Conservation (phyloP, 176 grass and related monocot genomes). For the Lolium multiflorum region DNA sequence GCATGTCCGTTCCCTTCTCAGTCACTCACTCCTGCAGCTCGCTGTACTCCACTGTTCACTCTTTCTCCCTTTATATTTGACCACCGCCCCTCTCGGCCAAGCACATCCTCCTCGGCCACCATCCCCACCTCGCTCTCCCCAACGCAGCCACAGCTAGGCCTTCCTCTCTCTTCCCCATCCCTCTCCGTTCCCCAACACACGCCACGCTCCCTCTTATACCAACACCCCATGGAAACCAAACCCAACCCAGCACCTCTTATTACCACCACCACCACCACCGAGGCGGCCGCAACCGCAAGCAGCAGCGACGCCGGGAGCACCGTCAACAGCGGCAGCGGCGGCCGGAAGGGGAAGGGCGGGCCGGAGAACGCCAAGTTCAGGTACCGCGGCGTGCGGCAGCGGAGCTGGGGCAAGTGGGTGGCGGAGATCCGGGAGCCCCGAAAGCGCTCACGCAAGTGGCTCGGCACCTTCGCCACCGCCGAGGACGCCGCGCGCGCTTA, state of each 20-base stretch:
- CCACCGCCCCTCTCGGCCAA: conserved; percentile 91
- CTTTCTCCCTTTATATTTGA: conserved; percentile 67
- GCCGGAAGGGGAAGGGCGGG: conserved; percentile 56
- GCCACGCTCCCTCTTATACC: conserved; percentile 29
- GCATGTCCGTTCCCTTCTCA: not conserved
- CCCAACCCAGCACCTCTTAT: not conserved
- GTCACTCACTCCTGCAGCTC: not conserved
- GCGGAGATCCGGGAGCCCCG: conserved; percentile 87
- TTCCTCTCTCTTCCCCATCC: conserved; percentile 39
- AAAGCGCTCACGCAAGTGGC: conserved; percentile 86
- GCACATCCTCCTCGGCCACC: conserved; percentile 56
- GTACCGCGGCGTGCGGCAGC: conserved; percentile 84
- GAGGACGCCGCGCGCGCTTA: conserved; percentile 90
- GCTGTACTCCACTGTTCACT: conserved; percentile 30
- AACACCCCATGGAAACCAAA: conserved; percentile 40
- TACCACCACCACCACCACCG: not conserved
- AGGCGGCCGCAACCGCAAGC: not conserved
- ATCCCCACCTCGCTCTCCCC: conserved; percentile 33
- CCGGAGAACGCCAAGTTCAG: conserved; percentile 88
- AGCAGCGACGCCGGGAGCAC: conserved; percentile 1
- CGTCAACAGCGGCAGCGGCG: not conserved
- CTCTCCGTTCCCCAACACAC: conserved; percentile 26
- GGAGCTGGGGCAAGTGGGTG: conserved; percentile 97
- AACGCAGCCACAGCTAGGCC: conserved; percentile 38
- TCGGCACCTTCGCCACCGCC: conserved; percentile 94